A percentile compares a stretch with the other conserved stretches of the same genome.
These are phyloP conservation scores for Lodderomyces oxycetoniae DNA, from an alignment of 1,139 yeast species.

Conservation along the genomic window DNA sequence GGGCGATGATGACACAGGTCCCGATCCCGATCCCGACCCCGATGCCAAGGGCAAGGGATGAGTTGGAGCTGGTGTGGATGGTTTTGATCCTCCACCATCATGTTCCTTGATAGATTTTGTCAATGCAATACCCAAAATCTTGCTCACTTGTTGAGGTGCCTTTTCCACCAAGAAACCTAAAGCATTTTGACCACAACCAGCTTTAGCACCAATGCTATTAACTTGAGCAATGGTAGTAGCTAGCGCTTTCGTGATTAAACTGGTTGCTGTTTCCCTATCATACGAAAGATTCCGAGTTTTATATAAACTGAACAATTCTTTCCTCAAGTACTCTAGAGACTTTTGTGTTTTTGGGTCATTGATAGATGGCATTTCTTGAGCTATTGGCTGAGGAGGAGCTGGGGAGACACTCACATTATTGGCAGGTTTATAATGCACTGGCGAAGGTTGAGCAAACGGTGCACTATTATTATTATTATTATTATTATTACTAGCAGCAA, in stretches of 20 bases:
- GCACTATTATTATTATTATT: background rate
- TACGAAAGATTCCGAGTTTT: constrained; percentile 63
- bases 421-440: background rate
- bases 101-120: constrained; percentile 70
- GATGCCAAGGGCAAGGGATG: no score
- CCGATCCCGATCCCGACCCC: no score
- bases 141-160: constrained; percentile 83
- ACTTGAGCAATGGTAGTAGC: constrained; percentile 92
- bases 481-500: constrained; percentile 16
- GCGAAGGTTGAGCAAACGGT: constrained; percentile 1
- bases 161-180: constrained; percentile 75
- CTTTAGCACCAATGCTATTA: constrained; percentile 78
- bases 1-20: constrained; percentile 4
- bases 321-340: constrained; percentile 64
- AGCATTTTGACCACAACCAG: constrained; percentile 79
- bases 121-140: constrained; percentile 76
- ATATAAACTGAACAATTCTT: constrained; percentile 63
- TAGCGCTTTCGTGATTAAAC: constrained; percentile 81
- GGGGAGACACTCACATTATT: background rate
- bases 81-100: constrained; percentile 20
- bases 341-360: constrained; percentile 51
- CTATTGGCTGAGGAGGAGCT: constrained; percentile 9
- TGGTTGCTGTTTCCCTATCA: constrained; percentile 70
- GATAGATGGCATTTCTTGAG: constrained; percentile 30
- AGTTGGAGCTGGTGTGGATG: constrained; percentile 25